Evolutionary conservation across 352 stramenopile species (phyloP), one percentile per base, ranked within the genome.

Genomic region (Phytophthora idaei): DNA sequence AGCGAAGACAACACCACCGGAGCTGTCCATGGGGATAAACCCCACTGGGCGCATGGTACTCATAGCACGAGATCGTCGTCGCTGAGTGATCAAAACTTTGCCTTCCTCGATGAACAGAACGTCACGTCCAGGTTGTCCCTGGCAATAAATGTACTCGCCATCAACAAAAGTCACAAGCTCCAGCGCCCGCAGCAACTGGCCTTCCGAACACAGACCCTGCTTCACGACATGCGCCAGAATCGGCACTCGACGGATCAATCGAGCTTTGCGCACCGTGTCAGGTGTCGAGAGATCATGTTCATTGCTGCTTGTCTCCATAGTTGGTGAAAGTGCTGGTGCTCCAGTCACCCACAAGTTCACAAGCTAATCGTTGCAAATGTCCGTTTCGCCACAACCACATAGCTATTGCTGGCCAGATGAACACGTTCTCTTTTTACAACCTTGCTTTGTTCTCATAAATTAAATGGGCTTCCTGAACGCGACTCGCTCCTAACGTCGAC

Each of bases 21-120:
- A 64, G 34, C 44, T 67, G 32, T 67, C 45, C 49, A 67, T 63
- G 0, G 51, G 42, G 15, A 66, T 59, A 49, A 63, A 42, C 1
- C 52, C 63, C 17, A 64, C 41, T n/a, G 64, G 47, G 12, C 63
- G 57, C 25, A 46, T 11, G 5, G 49, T 70, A 41, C 64, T 76
- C 53, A 62, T 63, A 28, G 57, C 69, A 14, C 63, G 69, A 58
- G 57, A 73, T 29, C 56, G 52, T 41, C 65, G 57, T 27, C 78
- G 79, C 51, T 90, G 84, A 15, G 83, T 90, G 61, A 93, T 83
- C 39, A 86, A 67, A 36, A 94, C 81, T 32, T 81, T 80, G 8
- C 86, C 86, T 58, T 87, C 76, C 39, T 93, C 83, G 44, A 94
- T 85, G 58, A 94, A 89, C 62, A 77, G 83, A 5, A 93, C 31